Percentiles rank a stretch among this genome's conserved stretches.
These are phyloP conservation scores for Pyrenopolyporus hunteri DNA, from an alignment of 495 filamentous ascomycete species.

Conservation along the genomic window DNA sequence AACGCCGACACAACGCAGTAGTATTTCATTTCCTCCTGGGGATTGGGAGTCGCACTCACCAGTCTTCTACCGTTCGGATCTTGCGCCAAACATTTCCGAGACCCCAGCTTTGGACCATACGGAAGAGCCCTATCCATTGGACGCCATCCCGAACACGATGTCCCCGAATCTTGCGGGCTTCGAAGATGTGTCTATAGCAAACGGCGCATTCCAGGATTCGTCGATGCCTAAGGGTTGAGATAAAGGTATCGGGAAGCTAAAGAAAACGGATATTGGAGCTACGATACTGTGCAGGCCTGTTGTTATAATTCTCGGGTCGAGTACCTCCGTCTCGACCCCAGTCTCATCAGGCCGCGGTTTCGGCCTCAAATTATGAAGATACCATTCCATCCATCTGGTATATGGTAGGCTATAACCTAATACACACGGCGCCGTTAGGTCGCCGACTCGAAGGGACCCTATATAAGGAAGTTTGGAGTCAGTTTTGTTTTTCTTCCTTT, in stretches of 20 bases:
- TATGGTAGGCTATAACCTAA: neutral
- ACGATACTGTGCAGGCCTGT: too few relatives aligned
- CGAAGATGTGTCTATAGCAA: constrained; percentile 8
- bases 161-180: constrained; percentile 1
- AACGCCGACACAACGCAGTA: constrained; percentile 6
- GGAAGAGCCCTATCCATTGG: constrained; percentile 16
- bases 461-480: neutral
- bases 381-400: neutral
- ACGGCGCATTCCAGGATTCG: constrained; percentile 1
- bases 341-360: too few relatives aligned
- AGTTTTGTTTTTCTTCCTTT: neutral
- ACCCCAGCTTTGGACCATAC: neutral
- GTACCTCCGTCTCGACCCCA: too few relatives aligned
- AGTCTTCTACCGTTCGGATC: constrained; percentile 10
- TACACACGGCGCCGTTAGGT: neutral
- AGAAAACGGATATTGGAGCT: too few relatives aligned
- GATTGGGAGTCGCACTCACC: constrained; percentile 12
- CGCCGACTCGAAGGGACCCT: neutral
- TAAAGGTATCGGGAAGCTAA: neutral
- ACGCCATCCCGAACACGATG: neutral
- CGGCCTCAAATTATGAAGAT: too few relatives aligned
- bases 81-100: constrained; percentile 14
- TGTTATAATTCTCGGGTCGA: too few relatives aligned
- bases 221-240: constrained; percentile 1
- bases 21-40: constrained; percentile 22